These are phyloP conservation scores for Metahyphopichia silvanorum DNA, from an alignment of 805 yeast genomes.

Conservation along the genomic window DNA sequence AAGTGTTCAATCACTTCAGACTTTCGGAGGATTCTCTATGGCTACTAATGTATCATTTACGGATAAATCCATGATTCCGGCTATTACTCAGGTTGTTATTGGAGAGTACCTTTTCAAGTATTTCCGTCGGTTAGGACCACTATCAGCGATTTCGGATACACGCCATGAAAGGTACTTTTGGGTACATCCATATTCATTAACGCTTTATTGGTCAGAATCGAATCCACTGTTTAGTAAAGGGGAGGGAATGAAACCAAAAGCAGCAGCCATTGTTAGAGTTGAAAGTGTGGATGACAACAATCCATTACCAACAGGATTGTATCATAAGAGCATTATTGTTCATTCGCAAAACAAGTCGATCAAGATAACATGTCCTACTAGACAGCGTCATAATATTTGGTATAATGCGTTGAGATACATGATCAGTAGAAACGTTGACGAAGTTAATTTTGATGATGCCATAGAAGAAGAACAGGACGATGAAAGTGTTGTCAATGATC, in stretches of 20 bases:
- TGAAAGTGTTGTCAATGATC: too few relatives aligned
- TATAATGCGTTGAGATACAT: slow-evolving; percentile 75
- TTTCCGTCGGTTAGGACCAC: slow-evolving; percentile 71
- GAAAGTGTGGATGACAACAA: slow-evolving; percentile 80
- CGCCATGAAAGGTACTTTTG: slow-evolving; percentile 93
- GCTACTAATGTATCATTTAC: slow-evolving; percentile 64
- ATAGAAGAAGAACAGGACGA: background rate
- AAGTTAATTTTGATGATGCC: slow-evolving; percentile 47
- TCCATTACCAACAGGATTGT: slow-evolving; percentile 85
- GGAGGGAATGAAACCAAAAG: slow-evolving; percentile 62
- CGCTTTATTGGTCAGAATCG: slow-evolving; percentile 82
- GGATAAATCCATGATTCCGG: slow-evolving; percentile 73
- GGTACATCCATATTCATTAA: slow-evolving; percentile 92
- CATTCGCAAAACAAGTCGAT: slow-evolving; percentile 63
- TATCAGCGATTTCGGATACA: slow-evolving; percentile 69
- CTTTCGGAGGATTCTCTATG: slow-evolving; percentile 37
- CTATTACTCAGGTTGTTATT: slow-evolving; percentile 87
- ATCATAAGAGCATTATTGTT: slow-evolving; percentile 78
- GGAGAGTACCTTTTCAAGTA: slow-evolving; percentile 90
- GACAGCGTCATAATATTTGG: slow-evolving; percentile 91
- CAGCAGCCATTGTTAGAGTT: slow-evolving; percentile 76
- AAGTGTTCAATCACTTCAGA: slow-evolving; percentile 32
- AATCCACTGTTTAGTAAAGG: slow-evolving; percentile 77
- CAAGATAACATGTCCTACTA: slow-evolving; percentile 82
- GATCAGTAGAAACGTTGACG: slow-evolving; percentile 62